Evolutionary conservation across 2,329 filamentous ascomycete species (phyloP), one percentile per base, ranked within the genome.

Genomic region (Clonostachys solani): DNA sequence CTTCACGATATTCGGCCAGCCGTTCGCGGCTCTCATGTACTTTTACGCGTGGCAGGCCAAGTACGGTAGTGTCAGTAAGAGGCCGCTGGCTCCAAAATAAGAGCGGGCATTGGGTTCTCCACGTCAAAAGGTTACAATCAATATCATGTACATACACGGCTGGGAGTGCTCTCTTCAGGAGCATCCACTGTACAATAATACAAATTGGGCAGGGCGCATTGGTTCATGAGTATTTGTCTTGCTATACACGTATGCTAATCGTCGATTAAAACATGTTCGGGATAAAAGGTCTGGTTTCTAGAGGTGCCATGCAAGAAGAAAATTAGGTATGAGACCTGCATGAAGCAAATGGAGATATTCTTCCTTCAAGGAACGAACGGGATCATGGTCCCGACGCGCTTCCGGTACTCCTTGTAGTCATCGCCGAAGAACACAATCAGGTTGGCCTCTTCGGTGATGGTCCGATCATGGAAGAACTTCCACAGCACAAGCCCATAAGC

Each of bases 41-140:
- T 99, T 96, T 66, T 97, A 97, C 63, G 92, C 92, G 2, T 99
- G 94, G 92, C 92, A 97, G 69, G 90, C 90, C 47, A 97, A 97
- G 72, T 96, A 96, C 63, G 94, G 94, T 12, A 91, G 86, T 58
- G 86, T 92, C 18, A 89, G 80, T 54, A 73, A 69, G 54, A 29
- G 23, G 5, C 13, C 16, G 44, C 23, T 41, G 16, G 19, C 13
- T 17, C 34, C 9, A 13, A 33, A 43, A 29, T 18, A 23, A 12
- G 12, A 18, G 18, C n/a, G n/a, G 6, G 18, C 23, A 19, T 12
- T 35, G 12, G 12, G 18, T 40, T 12, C 17, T 37, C 13, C 7
- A 40, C 5, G 15, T 13, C 33, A 29, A 13, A 13, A 13, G n/a
- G 12, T 15, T 15, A 44, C 16, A 15, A 43, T 19, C 41, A 43